Base-by-base conservation (phyloP, 2,329 filamentous ascomycete species). In the Talaromyces funiculosus region DNA sequence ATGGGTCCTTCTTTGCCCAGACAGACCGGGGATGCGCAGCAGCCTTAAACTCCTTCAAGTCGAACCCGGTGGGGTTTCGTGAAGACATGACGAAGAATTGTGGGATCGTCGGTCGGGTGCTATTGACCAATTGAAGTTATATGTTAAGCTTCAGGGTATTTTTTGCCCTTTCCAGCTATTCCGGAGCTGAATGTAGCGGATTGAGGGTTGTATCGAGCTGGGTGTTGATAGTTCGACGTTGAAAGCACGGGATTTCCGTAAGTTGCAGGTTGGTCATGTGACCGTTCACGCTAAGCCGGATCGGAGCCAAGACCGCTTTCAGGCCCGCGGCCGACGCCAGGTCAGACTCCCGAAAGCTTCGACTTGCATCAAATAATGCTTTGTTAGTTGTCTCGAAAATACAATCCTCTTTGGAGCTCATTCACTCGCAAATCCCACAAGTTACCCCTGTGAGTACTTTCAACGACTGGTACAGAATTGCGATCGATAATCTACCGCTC, bases 51-150 rank as follows among this genome's bases (percentile, higher is more conserved):
- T 90, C 89, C 74, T 85, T 86, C 71, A 91, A 83, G 80, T 94
- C 88, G 83, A 97, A 97, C 79, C 93, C 93, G 70, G 93, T 97
- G 77, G 95, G 85, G 83, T 90, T 82, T 80, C 72, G 71, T 63
- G 77, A 73, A 67, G 81, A 76, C 82, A 85, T 84, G 70, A 67
- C 76, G 66, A 42, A 51, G 55, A 54, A 57, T 33, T 24, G 40
- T 26, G 37, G n/a, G n/a, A 24, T n/a, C 38, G 42, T 56, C 16
- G 49, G 40, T n/a, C 35, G 49, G 29, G 26, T 51, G 18, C 26
- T 49, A 33, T 35, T 10, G 59, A 42, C 33, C 54, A 55, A 61
- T 61, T 58, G 55, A 18, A 38, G 26, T 6, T 3, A 24, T 31
- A 4, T 20, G 22, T 24, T 37, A 26, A 22, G n/a, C 20, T 20